Evolutionary conservation across 2,329 filamentous ascomycete genomes (phyloP), one percentile per base, ranked within the genome.

Genomic region (Helicocarpus griseus): DNA sequence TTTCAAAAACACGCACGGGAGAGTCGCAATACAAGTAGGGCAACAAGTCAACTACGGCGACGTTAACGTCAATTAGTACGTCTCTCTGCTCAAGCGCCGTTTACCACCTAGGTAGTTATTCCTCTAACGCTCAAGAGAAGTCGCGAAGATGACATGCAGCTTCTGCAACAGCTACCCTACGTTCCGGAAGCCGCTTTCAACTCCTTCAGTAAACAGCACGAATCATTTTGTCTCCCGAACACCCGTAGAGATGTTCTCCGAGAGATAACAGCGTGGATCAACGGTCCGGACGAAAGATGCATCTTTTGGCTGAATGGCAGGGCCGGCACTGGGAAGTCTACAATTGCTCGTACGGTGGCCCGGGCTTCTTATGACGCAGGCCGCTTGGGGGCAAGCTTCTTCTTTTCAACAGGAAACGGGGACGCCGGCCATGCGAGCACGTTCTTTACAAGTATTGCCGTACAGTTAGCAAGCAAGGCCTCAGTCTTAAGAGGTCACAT

Each of bases 241-340:
- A 62, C 59, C 14, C 36, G 54, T 35, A 43, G 54, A n/a, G 49
- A 60, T 17, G 21, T 63, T 35, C 54, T 58, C 3, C 8, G 39
- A 4, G 13, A 61, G 24, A 61, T 63, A 13, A 39, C 43, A 19
- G 38, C 53, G 17, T 62, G 57, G 54, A 44, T 43, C 5, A 44
- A 55, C 2, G 21, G 48, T 3, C 29, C 17, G n/a, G 19, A 53
- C 11, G 44, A 36, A 3, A 53, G 51, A 33, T 35, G 28, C 26
- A 60, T 65, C 17, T 64, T 57, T 50, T 65, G 61, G 61, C 45
- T 65, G n/a, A 57, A 51, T 47, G 63, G 63, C n/a, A 57, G 58
- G 54, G 59, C 62, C 22, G 63, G 63, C 2, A 62, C 60, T 5
- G 63, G 61, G 2, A 65, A 65, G 50, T 63, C 60, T n/a, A 63